Evolutionary conservation across 2,329 filamentous ascomycete species (phyloP).

Genomic region (Penicillium frequentans): DNA sequence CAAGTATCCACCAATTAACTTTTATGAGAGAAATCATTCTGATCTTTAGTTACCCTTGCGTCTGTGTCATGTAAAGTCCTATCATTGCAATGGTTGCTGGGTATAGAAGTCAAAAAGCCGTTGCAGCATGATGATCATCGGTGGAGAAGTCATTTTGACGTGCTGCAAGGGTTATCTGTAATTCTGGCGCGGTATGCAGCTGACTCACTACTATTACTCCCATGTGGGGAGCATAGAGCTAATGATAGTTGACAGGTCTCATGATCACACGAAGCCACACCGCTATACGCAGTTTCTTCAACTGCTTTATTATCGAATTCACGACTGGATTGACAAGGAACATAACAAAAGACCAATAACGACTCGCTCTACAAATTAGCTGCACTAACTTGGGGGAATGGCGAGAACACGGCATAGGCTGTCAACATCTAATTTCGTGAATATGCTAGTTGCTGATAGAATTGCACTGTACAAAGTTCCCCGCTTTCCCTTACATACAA

Average conservation of each 20-base stretch:
- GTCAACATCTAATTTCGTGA: conserved; percentile 44
- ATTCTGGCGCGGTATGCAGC: background rate
- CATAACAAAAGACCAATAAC: conserved; percentile 24
- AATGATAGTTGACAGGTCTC: conserved; percentile 28
- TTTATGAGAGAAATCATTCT: conserved; percentile 34
- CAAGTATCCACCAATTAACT: conserved; percentile 26
- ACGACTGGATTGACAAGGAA: conserved; percentile 21
- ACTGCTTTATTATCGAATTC: conserved; percentile 33
- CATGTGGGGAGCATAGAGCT: conserved; percentile 30
- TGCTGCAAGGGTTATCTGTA: background rate
- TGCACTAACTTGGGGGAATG: too few relatives aligned
- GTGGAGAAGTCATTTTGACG: conserved; percentile 37
- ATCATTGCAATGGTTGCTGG: conserved; percentile 31
- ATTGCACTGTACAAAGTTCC: conserved; percentile 39
- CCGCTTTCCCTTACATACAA: conserved; percentile 34
- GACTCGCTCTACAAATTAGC: conserved; percentile 23
- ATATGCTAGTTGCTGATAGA: background rate
- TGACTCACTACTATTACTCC: conserved; percentile 21
- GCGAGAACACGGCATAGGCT: background rate
- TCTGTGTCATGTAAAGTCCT: conserved; percentile 35
- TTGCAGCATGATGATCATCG: conserved; percentile 32
- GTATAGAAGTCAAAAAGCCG: conserved; percentile 27
- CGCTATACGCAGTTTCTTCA: conserved; percentile 30
- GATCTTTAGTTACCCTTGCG: conserved; percentile 33
- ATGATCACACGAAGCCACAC: conserved; percentile 31